Conservation (phyloP, 805 yeast genomes). For the Ascoidea rubescens region DNA sequence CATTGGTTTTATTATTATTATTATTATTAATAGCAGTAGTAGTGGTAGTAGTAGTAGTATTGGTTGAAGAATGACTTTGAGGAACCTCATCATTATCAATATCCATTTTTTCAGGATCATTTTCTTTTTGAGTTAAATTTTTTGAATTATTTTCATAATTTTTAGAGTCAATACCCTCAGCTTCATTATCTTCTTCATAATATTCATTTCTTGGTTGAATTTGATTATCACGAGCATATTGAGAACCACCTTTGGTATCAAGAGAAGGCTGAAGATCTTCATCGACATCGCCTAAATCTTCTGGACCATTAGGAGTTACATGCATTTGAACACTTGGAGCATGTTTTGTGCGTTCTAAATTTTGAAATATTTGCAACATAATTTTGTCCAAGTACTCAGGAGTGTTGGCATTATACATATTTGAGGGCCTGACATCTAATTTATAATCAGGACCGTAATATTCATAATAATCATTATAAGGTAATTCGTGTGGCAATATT, state of each 20-base stretch:
- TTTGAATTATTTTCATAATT: slow-evolving; percentile 1
- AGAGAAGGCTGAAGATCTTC: slow-evolving; percentile 70
- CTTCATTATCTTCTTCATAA: slow-evolving; percentile 50
- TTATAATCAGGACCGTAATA: slow-evolving; percentile 96
- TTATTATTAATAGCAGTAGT: not conserved
- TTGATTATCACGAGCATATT: slow-evolving; percentile 63
- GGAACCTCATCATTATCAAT: not conserved
- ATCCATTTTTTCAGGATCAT: not conserved
- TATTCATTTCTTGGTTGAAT: slow-evolving; percentile 67
- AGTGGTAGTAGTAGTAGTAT: not conserved
- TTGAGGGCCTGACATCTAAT: slow-evolving; percentile 86
- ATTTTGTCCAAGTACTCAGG: slow-evolving; percentile 86
- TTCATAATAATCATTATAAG: slow-evolving; percentile 93
- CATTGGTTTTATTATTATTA: not conserved
- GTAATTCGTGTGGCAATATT: slow-evolving; percentile 61
- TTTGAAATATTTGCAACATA: slow-evolving; percentile 58
- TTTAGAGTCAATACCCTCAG: slow-evolving; percentile 15
- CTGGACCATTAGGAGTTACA: slow-evolving; percentile 78
- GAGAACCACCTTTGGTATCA: slow-evolving; percentile 87
- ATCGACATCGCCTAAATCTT: slow-evolving; percentile 73
- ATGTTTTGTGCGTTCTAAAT: slow-evolving; percentile 79
- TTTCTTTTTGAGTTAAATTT: not conserved
- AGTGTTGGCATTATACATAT: slow-evolving; percentile 92
- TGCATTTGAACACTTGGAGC: slow-evolving; percentile 97
- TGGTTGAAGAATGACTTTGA: not conserved